Conservation (phyloP, 805 yeast species). For the Ogataea saltuana region DNA sequence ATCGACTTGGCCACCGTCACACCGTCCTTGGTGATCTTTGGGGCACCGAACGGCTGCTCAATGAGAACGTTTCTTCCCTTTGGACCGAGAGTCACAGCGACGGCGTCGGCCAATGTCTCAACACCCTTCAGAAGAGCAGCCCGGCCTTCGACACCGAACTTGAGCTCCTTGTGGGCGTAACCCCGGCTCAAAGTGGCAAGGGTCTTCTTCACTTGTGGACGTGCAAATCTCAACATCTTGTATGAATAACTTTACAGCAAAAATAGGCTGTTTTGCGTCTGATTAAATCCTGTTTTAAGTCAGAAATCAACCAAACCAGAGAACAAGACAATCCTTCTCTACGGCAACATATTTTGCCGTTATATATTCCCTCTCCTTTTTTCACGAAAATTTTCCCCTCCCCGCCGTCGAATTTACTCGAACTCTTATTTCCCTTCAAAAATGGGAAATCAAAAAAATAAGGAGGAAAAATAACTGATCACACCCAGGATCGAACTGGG, state of each 20-base stretch:
- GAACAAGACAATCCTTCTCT: background rate
- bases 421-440: constrained; percentile 9
- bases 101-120: constrained; percentile 93
- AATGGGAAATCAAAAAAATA: constrained; percentile 2
- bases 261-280: too few relatives aligned
- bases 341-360: constrained; percentile 1
- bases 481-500: constrained; percentile 99
- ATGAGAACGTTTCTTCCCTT: constrained; percentile 96
- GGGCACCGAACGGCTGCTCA: constrained; percentile 95
- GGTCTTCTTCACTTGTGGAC: constrained; percentile 43
- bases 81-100: constrained; percentile 94
- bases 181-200: constrained; percentile 47
- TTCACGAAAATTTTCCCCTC: constrained; percentile 9
- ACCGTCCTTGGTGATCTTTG: constrained; percentile 99
- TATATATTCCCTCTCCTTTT: constrained; percentile 7
- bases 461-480: constrained; percentile 53
- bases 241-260: background rate
- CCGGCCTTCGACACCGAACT: constrained; percentile 96
- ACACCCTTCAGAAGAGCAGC: constrained; percentile 94
- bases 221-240: constrained; percentile 50
- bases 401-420: constrained; percentile 14
- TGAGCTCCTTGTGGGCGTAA: constrained; percentile 84
- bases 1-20: constrained; percentile 93
- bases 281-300: constrained; percentile 1
- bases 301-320: constrained; percentile 2